Evolutionary conservation across 1,284 basidiomycete genomes (phyloP).

Genomic region (Taiwanofungus camphoratus): DNA sequence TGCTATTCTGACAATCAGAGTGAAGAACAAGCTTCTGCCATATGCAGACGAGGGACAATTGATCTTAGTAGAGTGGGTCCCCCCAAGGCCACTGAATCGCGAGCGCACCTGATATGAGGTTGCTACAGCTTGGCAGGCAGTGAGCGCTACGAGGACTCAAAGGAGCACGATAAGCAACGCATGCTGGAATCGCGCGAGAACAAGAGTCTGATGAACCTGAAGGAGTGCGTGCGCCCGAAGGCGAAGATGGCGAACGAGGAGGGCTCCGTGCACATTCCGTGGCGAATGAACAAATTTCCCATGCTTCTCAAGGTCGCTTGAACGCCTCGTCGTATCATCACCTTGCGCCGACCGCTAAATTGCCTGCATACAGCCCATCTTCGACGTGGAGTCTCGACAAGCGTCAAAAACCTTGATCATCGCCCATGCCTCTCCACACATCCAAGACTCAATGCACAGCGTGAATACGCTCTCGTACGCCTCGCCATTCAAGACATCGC

Average conservation of each 20-base stretch:
- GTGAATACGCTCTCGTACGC: slow-evolving; percentile 30
- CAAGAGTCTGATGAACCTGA: slow-evolving; percentile 32
- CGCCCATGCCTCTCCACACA: slow-evolving; percentile 33
- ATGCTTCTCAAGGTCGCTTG: slow-evolving; percentile 29
- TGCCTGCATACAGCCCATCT: slow-evolving; percentile 25
- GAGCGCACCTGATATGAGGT: no score
- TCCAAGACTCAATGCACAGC: slow-evolving; percentile 30
- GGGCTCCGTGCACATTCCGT: slow-evolving; percentile 33
- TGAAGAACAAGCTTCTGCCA: slow-evolving; percentile 29
- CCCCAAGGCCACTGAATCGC: no score
- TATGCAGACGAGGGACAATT: slow-evolving; percentile 31
- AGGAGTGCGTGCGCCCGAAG: slow-evolving; percentile 33
- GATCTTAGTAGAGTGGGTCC: slow-evolving; percentile 31
- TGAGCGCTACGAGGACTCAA: slow-evolving; percentile 31
- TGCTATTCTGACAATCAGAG: slow-evolving; percentile 28
- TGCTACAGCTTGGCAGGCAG: slow-evolving; percentile 28
- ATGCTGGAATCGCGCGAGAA: slow-evolving; percentile 31
- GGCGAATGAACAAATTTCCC: slow-evolving; percentile 30
- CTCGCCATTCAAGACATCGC: slow-evolving; percentile 27
- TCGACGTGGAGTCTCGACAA: slow-evolving; percentile 29
- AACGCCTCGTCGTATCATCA: neutral
- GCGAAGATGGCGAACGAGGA: slow-evolving; percentile 30
- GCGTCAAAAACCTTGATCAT: slow-evolving; percentile 29
- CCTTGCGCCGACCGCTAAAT: neutral
- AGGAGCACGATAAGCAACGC: slow-evolving; percentile 29